These are phyloP conservation scores for Schizosaccharomyces octosporus DNA, from an alignment of 805 yeast genomes.

Conservation along the genomic window DNA sequence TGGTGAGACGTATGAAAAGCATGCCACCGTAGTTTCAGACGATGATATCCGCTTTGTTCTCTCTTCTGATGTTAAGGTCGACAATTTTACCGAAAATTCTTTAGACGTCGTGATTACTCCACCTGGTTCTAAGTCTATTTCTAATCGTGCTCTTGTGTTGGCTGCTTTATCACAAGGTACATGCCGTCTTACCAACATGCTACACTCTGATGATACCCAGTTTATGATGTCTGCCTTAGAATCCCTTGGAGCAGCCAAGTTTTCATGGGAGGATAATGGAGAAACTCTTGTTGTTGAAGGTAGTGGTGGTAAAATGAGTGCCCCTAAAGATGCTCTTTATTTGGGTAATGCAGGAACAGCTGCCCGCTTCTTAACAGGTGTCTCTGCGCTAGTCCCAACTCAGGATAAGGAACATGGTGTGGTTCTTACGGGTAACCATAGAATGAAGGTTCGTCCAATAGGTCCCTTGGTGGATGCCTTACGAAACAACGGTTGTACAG, in stretches of 20 bases:
- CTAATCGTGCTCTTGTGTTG: conserved; percentile 76
- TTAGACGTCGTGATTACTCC: conserved; percentile 36
- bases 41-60: conserved; percentile 57
- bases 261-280: conserved; percentile 68
- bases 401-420: conserved; percentile 20
- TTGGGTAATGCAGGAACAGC: conserved; percentile 98
- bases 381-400: conserved; percentile 45
- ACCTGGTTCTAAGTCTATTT: conserved; percentile 92
- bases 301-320: conserved; percentile 44
- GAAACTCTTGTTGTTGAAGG: conserved; percentile 65
- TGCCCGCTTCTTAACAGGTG: conserved; percentile 75
- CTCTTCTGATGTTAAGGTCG: conserved; percentile 54
- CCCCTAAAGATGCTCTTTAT: conserved; percentile 46
- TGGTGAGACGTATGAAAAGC: conserved; percentile 70
- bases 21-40: conserved; percentile 66
- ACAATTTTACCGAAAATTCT: conserved; percentile 12
- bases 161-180: conserved; percentile 81
- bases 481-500: conserved; percentile 47
- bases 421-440: conserved; percentile 69
- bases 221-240: conserved; percentile 79
- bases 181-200: conserved; percentile 57
- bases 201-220: conserved; percentile 90
- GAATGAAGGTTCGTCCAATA: conserved; percentile 94
- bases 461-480: conserved; percentile 90
- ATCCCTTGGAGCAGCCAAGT: conserved; percentile 55